A percentile compares a stretch with the other conserved stretches of the same genome.
These are phyloP conservation scores for Magnaporthales sp. DNA, from an alignment of 2,329 filamentous ascomycete species.

Conservation along the genomic window DNA sequence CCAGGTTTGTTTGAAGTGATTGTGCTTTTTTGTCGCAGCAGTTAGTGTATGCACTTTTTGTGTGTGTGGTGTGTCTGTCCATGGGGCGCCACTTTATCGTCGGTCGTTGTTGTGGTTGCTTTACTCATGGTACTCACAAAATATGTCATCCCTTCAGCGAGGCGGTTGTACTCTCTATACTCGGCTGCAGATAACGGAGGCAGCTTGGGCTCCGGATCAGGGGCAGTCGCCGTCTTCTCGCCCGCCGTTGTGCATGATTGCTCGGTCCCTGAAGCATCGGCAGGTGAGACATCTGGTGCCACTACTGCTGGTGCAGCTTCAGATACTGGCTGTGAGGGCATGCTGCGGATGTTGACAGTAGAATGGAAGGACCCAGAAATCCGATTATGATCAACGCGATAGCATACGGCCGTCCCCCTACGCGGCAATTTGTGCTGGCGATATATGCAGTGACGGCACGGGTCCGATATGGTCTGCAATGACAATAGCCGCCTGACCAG, in stretches of 20 bases:
- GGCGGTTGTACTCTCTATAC: conserved; percentile 61
- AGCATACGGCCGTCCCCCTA: neutral
- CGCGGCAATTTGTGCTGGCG: neutral
- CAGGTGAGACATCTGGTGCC: neutral
- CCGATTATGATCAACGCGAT: neutral
- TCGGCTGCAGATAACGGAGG: conserved; percentile 58
- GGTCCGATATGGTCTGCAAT: neutral
- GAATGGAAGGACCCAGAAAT: neutral
- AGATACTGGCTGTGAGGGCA: neutral
- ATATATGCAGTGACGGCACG: neutral
- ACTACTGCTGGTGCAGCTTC: neutral
- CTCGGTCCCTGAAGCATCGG: neutral
- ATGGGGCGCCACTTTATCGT: too few species aligned
- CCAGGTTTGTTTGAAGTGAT: conserved; percentile 69
- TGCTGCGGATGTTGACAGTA: neutral
- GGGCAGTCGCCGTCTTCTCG: neutral
- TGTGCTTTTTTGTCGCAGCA: conserved; percentile 47
- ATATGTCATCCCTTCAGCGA: conserved; percentile 66
- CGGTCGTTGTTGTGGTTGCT: neutral
- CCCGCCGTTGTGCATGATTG: neutral
- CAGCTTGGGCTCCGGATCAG: conserved; percentile 20
- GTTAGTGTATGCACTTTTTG: neutral
- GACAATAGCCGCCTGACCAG: neutral
- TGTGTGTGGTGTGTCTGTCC: neutral
- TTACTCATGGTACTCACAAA: conserved; percentile 42